These are phyloP conservation scores for Neoboletus brunneissimus DNA, from an alignment of 768 basidiomycete species.

Conservation along the genomic window DNA sequence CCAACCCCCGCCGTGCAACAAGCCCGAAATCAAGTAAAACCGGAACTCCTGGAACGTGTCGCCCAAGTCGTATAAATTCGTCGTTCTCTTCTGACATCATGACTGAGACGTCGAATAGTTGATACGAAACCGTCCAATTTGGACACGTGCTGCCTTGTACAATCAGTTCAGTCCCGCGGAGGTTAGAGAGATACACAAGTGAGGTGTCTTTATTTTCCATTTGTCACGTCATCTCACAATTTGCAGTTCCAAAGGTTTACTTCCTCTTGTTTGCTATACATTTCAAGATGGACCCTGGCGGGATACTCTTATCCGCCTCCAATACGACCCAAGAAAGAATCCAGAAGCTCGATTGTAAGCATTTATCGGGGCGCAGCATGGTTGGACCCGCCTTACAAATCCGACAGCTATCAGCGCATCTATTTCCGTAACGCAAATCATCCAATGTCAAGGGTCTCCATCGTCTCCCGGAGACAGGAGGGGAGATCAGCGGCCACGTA, in stretches of 20 bases:
- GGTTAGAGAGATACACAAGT: conserved; percentile 76
- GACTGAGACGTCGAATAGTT: conserved; percentile 42
- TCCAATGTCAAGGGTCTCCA: conserved; percentile 72
- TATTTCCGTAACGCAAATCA: conserved; percentile 89
- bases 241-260: conserved; percentile 71
- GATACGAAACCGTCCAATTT: conserved; percentile 75
- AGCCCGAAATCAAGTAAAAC: conserved; percentile 52
- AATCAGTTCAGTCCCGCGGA: conserved; percentile 75
- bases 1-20: conserved; percentile 63
- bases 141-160: conserved; percentile 84
- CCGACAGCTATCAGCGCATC: conserved; percentile 84
- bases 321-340: conserved; percentile 85
- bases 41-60: conserved; percentile 51
- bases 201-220: conserved; percentile 18
- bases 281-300: conserved; percentile 95
- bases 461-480: conserved; percentile 60
- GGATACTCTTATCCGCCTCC: conserved; percentile 80
- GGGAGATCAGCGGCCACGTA: conserved; percentile 35
- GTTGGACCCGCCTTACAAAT: conserved; percentile 1
- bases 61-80: conserved; percentile 41
- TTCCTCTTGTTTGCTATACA: conserved; percentile 81
- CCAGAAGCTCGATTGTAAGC: conserved; percentile 73
- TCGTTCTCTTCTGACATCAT: conserved; percentile 6
- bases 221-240: conserved; percentile 2
- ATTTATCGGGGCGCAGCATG: background rate